These are phyloP conservation scores for Ganoderma leucocontextum DNA, from an alignment of 1,284 basidiomycete genomes.

Conservation along the genomic window DNA sequence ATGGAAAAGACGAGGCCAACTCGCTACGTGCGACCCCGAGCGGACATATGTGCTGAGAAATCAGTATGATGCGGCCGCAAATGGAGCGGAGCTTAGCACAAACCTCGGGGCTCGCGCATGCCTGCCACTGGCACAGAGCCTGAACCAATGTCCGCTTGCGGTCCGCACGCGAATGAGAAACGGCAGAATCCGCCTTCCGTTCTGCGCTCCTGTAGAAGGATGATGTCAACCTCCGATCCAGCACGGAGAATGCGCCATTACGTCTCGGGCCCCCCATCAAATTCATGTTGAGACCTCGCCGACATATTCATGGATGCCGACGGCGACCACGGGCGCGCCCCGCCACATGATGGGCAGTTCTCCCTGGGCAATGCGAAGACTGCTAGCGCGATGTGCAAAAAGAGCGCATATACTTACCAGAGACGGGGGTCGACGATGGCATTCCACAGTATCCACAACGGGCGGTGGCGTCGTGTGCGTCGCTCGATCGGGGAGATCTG, in stretches of 20 bases:
- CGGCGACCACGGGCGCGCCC: background rate
- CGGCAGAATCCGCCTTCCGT: slow-evolving; percentile 8
- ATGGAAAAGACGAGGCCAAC: slow-evolving; percentile 14
- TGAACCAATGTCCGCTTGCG: background rate
- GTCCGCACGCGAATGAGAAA: slow-evolving; percentile 10
- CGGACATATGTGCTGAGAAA: slow-evolving; percentile 9
- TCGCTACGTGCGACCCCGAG: slow-evolving; percentile 13
- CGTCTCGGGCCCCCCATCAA: background rate
- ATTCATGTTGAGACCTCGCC: background rate
- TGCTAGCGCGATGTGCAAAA: background rate
- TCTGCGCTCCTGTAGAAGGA: slow-evolving; percentile 15
- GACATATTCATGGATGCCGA: background rate
- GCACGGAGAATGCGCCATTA: slow-evolving; percentile 23
- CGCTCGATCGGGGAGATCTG: slow-evolving; percentile 7
- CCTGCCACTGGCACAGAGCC: slow-evolving; percentile 6
- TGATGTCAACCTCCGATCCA: slow-evolving; percentile 36
- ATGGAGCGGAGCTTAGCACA: slow-evolving; percentile 23
- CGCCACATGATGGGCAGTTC: background rate
- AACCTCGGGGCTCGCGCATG: slow-evolving; percentile 11
- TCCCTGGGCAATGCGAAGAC: background rate
- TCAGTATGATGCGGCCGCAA: slow-evolving; percentile 5
- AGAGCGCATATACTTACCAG: background rate
- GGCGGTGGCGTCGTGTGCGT: background rate
- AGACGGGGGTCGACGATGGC: background rate
- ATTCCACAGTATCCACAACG: background rate